Base-by-base conservation (phyloP, 1,284 basidiomycete species). In the Fomitopsis pinicola region DNA sequence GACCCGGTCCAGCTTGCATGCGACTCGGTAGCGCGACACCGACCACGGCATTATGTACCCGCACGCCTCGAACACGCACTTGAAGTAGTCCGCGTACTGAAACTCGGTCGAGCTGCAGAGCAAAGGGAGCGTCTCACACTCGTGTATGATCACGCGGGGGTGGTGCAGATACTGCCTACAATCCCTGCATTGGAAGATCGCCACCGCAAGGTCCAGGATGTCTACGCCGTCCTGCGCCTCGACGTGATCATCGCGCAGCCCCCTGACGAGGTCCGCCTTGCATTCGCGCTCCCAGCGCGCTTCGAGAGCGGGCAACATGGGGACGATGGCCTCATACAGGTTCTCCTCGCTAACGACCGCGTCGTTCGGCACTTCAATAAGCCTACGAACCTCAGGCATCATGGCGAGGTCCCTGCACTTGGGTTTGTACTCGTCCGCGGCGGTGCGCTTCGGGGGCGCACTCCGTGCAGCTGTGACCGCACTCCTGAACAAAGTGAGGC, bases 371-470 rank as follows among this genome's bases (percentile, higher is more conserved):
- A 56, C 55, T 6, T 61, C 56, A 3, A 61, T 17, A 9, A 61
- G 9, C 19, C 42, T 48, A 30, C 50, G 56, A 12, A 61, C 42
- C 12, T 35, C 56, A 0, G 60, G 60, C 56, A 58, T 36, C 46
- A 53, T 42, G 10, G 60, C 60, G 40, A 61, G 30, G 44, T 61
- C 56, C 9, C 26, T 19, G 42, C 44, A 42, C 12, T 14, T 17
- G 22, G 56, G 60, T n/a, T 42, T 17, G 48, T 35, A 44, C n/a
- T 52, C 55, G 42, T 59, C 59, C 52, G 35, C 35, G 35, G n/a
- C 52, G n/a, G 52, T 54, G 22, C 52, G 52, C 22, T 54, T 54
- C 36, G 52, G 33, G 9, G 52, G 52, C 22, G 52, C 35, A 19
- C 14, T 40, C 7, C 33, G 52, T n/a, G 35, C 35, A 5, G n/a